phyloP scores from a whole-genome alignment of 257 asterid genomes.

The Cinchona pubescens region DNA sequence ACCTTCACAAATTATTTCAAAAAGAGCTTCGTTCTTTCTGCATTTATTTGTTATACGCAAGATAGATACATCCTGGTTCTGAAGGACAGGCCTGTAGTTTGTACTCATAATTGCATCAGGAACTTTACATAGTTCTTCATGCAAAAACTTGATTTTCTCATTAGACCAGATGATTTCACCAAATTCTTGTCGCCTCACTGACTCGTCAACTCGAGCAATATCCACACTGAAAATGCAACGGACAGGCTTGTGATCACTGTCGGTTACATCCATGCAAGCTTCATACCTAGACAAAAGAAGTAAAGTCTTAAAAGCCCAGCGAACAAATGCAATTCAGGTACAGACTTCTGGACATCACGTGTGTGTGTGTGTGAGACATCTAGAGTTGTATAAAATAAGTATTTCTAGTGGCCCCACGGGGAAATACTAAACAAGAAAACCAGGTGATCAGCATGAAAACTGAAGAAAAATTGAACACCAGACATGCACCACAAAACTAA shows the following conservation, averaged over 20 bases:
- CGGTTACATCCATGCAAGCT: constrained; percentile 98
- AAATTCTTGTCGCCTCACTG: constrained; percentile 84
- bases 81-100: constrained; percentile 81
- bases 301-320: constrained; percentile 1
- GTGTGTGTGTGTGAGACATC: neutral
- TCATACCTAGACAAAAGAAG: constrained; percentile 64
- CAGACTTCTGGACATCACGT: neutral
- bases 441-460: too few species aligned
- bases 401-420: neutral
- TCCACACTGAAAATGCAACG: constrained; percentile 80
- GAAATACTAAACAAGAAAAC: neutral
- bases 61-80: constrained; percentile 72
- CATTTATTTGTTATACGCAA: constrained; percentile 80
- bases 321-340: neutral
- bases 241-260: constrained; percentile 98
- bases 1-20: constrained; percentile 75
- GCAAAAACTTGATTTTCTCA: constrained; percentile 54
- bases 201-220: constrained; percentile 86
- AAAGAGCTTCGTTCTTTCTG: constrained; percentile 53
- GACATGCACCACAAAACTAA: neutral
- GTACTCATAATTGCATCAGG: constrained; percentile 89
- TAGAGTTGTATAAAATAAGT: neutral
- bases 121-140: constrained; percentile 50
- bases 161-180: constrained; percentile 81
- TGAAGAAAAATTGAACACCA: neutral